Percentiles rank a stretch among this genome's conserved stretches.
phyloP scores from a whole-genome alignment of 2,329 filamentous ascomycete species.

The Zymoseptoria passerinii region DNA sequence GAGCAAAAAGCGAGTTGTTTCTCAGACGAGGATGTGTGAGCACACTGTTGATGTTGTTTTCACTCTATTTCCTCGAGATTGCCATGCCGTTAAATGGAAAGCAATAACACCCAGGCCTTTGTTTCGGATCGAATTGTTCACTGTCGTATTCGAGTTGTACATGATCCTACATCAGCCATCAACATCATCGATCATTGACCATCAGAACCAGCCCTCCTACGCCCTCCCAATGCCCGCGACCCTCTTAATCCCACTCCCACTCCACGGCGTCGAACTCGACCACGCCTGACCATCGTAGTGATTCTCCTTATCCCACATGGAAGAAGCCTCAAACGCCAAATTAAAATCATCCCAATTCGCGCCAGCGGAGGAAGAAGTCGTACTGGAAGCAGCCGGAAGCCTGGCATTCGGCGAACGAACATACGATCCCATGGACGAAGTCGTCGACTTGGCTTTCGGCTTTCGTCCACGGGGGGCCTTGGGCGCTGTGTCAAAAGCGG shows the following conservation, averaged over 20 bases:
- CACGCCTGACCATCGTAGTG: neutral
- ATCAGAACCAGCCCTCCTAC: neutral
- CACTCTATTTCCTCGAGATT: neutral
- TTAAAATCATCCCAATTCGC: neutral
- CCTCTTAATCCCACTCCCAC: neutral
- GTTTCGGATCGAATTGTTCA: too few relatives aligned
- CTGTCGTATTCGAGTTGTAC: too few relatives aligned
- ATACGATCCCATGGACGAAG: neutral
- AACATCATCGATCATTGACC: neutral
- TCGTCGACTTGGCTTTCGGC: neutral
- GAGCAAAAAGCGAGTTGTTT: neutral
- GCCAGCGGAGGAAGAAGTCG: neutral
- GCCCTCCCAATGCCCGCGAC: neutral
- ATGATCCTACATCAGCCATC: neutral
- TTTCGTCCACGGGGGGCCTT: conserved; percentile 1
- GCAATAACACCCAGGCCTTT: too few relatives aligned
- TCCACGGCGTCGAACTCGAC: neutral
- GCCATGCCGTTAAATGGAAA: neutral
- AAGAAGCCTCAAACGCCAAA: neutral
- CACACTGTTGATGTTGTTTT: neutral
- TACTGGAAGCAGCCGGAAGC: neutral
- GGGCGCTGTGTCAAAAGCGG: conserved; percentile 1
- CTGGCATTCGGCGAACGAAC: neutral
- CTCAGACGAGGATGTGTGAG: neutral
- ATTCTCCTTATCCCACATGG: neutral